These are phyloP conservation scores for Picea mariana DNA, from an alignment of 83 land plant species.

Conservation along the genomic window DNA sequence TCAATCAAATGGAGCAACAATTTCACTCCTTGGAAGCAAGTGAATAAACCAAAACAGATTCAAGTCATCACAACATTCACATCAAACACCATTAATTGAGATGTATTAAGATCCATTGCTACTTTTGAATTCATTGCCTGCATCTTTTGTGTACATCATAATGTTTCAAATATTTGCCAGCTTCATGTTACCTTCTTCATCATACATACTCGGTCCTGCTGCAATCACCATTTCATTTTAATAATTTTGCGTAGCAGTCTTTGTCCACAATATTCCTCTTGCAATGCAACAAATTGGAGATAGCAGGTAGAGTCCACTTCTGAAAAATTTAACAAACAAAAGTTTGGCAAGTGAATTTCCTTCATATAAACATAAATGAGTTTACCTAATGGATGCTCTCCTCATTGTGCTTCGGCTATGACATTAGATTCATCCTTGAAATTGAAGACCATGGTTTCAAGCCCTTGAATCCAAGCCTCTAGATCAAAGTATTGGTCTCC, in stretches of 20 bases:
- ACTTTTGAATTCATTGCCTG: constrained; percentile 62
- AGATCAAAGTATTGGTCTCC: constrained; percentile 71
- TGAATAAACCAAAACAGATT: background rate
- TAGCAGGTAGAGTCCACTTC: too few species aligned
- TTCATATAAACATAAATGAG: too few species aligned
- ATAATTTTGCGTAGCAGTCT: constrained; percentile 53
- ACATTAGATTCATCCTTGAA: too few species aligned
- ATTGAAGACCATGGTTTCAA: constrained; percentile 33
- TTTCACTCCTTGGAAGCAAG: too few species aligned
- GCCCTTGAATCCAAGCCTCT: constrained; percentile 56
- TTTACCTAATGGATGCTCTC: too few species aligned
- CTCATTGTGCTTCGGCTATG: too few species aligned
- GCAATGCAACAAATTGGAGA: too few species aligned
- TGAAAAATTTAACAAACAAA: too few species aligned
- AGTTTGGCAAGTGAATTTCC: too few species aligned
- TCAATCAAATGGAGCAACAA: too few species aligned
- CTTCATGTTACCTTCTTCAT: constrained; percentile 47
- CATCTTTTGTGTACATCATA: constrained; percentile 58
- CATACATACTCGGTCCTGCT: constrained; percentile 54
- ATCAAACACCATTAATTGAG: constrained; percentile 45
- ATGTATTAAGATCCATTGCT: constrained; percentile 48
- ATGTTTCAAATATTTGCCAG: constrained; percentile 41
- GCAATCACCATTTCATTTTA: constrained; percentile 52
- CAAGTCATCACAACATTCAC: constrained; percentile 53
- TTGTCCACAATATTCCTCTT: constrained; percentile 45